Base-by-base conservation (phyloP, 2,329 filamentous ascomycete species). In the Eutypella sp. region DNA sequence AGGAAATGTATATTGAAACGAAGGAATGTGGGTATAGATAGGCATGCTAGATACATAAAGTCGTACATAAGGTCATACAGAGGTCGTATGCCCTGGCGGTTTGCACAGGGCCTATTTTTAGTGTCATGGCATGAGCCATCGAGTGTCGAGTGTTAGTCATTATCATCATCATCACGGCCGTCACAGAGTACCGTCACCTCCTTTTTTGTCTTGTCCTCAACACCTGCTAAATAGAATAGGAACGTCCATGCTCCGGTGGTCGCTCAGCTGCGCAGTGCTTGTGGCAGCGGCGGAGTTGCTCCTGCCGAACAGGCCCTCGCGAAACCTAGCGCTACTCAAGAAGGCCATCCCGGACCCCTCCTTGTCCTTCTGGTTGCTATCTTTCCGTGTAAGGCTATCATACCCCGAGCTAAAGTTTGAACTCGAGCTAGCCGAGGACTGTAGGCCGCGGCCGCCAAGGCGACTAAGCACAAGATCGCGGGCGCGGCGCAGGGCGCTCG, bases 401-500 rank as follows among this genome's bases (percentile, higher is more conserved):
- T n/a, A n/a, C n/a, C n/a, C n/a, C 47, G n/a, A 51, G 49, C 44
- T 51, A 52, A 38, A 16, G 2, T 34, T 34, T 34, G 31, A 16
- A 16, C 7, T 39, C 15, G 36, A 39, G 19, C 19, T 10, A 9
- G 4, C 4, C 36, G 5, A 3, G 15, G 31, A 15, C 49, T 46
- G 23, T 54, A 74, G 81, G 58, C 82, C 76, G 45, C 71, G 71
- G 55, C 71, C 75, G 42, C 41, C 41, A 2, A 84, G 70, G 54
- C 81, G 81, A 49, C 69, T 72, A 45, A 84, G 65, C 11, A 85
- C 79, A 1, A 78, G 76, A 51, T 80, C 78, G 58, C 78, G 80
- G 27, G 81, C 81, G 47, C 76, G 75, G 56, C 73, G 71, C 41
- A 85, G 66, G 9, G 79, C 77, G 52, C 69, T 75, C 4, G 69